Evolutionary conservation across 2,329 filamentous ascomycete species (phyloP), one percentile per base, ranked within the genome.

Genomic region (Ploettnerulaceae sp.): DNA sequence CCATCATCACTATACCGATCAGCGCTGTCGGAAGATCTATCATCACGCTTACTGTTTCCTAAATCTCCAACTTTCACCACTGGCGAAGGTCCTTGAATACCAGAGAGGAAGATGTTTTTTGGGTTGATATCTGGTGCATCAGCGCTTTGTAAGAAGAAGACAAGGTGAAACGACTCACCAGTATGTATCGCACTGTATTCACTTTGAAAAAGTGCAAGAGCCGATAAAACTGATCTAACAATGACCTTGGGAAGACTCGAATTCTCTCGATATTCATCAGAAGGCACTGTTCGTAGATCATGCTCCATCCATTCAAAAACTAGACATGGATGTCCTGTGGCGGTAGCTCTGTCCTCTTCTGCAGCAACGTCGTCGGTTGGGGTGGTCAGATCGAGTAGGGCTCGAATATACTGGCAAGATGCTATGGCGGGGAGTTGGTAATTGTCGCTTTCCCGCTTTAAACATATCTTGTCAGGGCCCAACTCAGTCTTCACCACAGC

Each of bases 41-140:
- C 34, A 36, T 24, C 18, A 24, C 20, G 15, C 34, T 36, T 15
- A 36, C 34, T n/a, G 15, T 24, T 24, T 22, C 34, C 20, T 5
- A 36, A 21, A 36, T 36, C 34, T n/a, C 34, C 34, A 7, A 36
- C n/a, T 24, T 36, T 25, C 8, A 36, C 34, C 2, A 24, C 18
- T n/a, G 34, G 34, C 17, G 34, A 22, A 11, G 32, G 21, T 6
- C 18, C 20, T 8, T 15, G 7, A 18, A 24, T 14, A 11, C 20
- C 12, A 3, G 34, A 36, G 2, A 36, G 14, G n/a, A 24, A 36
- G 12, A 25, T 11, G 5, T 24, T 36, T 14, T 36, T 36, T 22
- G 34, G 34, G 7, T 36, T 36, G 7, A 36, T n/a, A 36, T 36
- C 34, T n/a, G n/a, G n/a, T n/a, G n/a, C n/a, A n/a, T n/a, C n/a